A percentile compares a stretch with the other conserved stretches of the same genome.
Conservation (phyloP, 2,329 filamentous ascomycete species). For the Trichophyton equinum region DNA sequence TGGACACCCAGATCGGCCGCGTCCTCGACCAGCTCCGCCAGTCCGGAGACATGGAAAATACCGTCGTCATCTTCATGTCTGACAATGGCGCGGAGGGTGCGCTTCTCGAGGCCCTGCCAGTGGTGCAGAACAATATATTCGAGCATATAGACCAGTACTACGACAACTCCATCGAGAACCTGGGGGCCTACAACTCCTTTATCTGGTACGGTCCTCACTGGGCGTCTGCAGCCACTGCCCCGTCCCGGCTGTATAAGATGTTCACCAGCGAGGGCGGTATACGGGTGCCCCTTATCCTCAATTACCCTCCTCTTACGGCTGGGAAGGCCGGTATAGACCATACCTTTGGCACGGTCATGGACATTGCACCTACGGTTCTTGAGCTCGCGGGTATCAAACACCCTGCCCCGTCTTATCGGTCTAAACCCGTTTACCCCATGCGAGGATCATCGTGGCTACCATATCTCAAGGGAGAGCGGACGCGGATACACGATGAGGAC, state of each 20-base stretch:
- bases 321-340: slow-evolving; percentile 31
- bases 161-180: slow-evolving; percentile 45
- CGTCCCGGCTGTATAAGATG: slow-evolving; percentile 38
- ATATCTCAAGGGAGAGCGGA: slow-evolving; percentile 20
- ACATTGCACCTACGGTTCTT: slow-evolving; percentile 37
- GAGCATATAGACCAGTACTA: slow-evolving; percentile 46
- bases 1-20: slow-evolving; percentile 49
- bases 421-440: slow-evolving; percentile 40
- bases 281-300: slow-evolving; percentile 41
- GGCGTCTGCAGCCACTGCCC: slow-evolving; percentile 43
- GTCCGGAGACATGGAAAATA: slow-evolving; percentile 50
- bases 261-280: slow-evolving; percentile 41
- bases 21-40: slow-evolving; percentile 45
- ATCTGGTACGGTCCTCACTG: slow-evolving; percentile 50
- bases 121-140: slow-evolving; percentile 43
- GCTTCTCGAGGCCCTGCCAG: slow-evolving; percentile 46
- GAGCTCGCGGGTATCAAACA: slow-evolving; percentile 35
- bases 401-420: slow-evolving; percentile 41
- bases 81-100: slow-evolving; percentile 53
- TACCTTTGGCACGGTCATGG: slow-evolving; percentile 43
- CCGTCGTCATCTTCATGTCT: slow-evolving; percentile 51
- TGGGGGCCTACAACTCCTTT: slow-evolving; percentile 46
- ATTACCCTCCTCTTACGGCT: slow-evolving; percentile 23
- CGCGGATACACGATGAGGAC: slow-evolving; percentile 39
- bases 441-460: slow-evolving; percentile 39